Evolutionary conservation across 1,284 basidiomycete genomes (phyloP), one percentile per base, ranked within the genome.

Genomic region (Tremellales sp.): DNA sequence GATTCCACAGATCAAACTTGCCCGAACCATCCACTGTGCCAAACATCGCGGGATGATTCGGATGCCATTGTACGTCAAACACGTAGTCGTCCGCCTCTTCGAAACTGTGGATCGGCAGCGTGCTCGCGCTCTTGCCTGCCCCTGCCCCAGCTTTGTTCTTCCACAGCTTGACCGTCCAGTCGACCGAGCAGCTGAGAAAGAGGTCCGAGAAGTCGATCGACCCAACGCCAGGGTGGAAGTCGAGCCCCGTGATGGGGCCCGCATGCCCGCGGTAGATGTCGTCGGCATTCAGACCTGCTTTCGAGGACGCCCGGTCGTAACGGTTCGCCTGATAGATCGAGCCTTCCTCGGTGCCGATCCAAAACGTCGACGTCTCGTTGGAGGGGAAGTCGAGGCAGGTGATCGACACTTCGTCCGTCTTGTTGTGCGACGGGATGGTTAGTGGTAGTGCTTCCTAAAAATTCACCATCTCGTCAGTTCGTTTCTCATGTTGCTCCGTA

Each of bases 31-130:
- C 93, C 2, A 91, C 95, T 4, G 83, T 84, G 13, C 87, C 94
- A 68, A 98, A 99, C 35, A 95, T 53, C 0, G 92, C 90, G 4
- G 95, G 95, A 70, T 98, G 93, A 22, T 81, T 77, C 2, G 93
- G 91, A 69, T 97, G 93, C 95, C 95, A 99, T 66, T 85, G 86
- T 40, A 92, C 92, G 72, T 97, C 94, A 73, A 95, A 97, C n/a
- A 98, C 90, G 67, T 97, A 97, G 69, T 98, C 94, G 68, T 91
- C 89, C 10, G 89, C 85, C 71, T 97, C 93, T 60, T 98, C 93
- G 61, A 97, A 95, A 35, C 87, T 89, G 68, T 92, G 86, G 16
- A 95, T 59, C 1, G 93, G 88, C 1, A 79, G 45, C 19, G 91
- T 77, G 72, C 50, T 37, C 36, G 21, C 43, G 37, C 47, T 22